Conservation (phyloP, 177 flowering plant species). For the Vitis hybrid region DNA sequence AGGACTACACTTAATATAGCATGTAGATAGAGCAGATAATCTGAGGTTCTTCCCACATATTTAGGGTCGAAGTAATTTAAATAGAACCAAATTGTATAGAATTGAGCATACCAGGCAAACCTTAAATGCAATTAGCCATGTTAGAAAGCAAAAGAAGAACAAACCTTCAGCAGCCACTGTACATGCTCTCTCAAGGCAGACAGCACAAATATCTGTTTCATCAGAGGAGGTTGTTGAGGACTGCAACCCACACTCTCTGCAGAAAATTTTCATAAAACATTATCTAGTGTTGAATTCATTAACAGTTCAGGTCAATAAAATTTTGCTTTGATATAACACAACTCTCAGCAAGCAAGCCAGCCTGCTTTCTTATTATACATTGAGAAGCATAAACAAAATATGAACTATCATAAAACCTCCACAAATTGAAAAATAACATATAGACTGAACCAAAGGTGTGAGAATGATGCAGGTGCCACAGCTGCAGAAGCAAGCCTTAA, state of each 20-base stretch:
- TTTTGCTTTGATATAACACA: neutral
- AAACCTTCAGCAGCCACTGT: constrained; percentile 94
- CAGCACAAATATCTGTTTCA: constrained; percentile 86
- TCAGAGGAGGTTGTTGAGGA: constrained; percentile 52
- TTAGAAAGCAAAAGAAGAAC: constrained; percentile 4
- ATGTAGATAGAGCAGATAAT: too few relatives aligned
- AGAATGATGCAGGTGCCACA: too few relatives aligned
- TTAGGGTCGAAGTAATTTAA: neutral
- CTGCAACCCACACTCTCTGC: constrained; percentile 85
- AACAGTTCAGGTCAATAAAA: neutral
- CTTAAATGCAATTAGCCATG: neutral
- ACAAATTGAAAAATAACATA: too few relatives aligned
- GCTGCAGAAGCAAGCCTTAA: too few relatives aligned
- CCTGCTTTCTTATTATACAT: too few relatives aligned
- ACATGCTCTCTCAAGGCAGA: constrained; percentile 90
- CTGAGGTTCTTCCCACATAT: neutral
- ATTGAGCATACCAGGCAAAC: neutral
- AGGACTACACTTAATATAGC: too few relatives aligned
- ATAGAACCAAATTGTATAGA: neutral
- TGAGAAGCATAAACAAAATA: too few relatives aligned
- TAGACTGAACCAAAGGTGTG: too few relatives aligned
- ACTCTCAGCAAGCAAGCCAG: neutral
- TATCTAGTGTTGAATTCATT: neutral
- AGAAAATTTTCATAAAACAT: constrained; percentile 7
- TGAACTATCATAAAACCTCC: too few relatives aligned